Base-by-base conservation (phyloP, 106 monocot species). In the Acanthochlamys bracteata region DNA sequence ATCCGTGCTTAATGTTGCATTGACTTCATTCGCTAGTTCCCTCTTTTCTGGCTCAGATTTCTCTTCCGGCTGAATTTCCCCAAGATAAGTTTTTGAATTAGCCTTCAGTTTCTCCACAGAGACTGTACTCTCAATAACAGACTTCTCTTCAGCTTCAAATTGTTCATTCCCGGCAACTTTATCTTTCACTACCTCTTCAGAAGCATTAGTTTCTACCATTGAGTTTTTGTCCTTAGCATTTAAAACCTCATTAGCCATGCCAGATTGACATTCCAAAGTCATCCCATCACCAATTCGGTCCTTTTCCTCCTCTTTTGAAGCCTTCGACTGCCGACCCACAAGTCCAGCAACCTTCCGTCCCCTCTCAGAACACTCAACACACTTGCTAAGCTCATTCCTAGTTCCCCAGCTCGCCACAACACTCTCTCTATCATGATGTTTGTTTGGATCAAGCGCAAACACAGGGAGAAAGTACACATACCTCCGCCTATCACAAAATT, bases 381-480 rank as follows among this genome's bases (percentile, higher is more conserved):
- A 98, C 55, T 69, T 75, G 0, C 41, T 57, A 45, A 96, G 84
- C 79, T 78, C 96, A n/a, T 76, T 83, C 56, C 67, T 84, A 0
- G 84, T 75, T 15, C 91, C 96, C 23, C 80, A n/a, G 54, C 91
- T 91, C 33, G 79, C 81, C 54, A 68, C 55, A 16, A 85, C 91
- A 25, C 71, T 81, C 79, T 88, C 96, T 16, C 83, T 53, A 57
- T 85, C 85, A 20, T 73, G 82, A 57, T 98, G 96, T 53, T 74
- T 57, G 33, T 67, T 79, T 0, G 79, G 79, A 59, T 92, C 96
- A 11, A 98, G 80, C 0, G 92, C 91, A 39, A 98, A 89, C 25
- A 98, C 77, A 4, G 96, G 96, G 13, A 98, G 77, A 25, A 98
- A 62, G 52, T 98, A 98, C 6, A 98, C 79, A 54, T 98, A 92